Evolutionary conservation across 1,284 basidiomycete genomes (phyloP), one percentile per base, ranked within the genome.

Genomic region (Tetrapyrgos nigripes): DNA sequence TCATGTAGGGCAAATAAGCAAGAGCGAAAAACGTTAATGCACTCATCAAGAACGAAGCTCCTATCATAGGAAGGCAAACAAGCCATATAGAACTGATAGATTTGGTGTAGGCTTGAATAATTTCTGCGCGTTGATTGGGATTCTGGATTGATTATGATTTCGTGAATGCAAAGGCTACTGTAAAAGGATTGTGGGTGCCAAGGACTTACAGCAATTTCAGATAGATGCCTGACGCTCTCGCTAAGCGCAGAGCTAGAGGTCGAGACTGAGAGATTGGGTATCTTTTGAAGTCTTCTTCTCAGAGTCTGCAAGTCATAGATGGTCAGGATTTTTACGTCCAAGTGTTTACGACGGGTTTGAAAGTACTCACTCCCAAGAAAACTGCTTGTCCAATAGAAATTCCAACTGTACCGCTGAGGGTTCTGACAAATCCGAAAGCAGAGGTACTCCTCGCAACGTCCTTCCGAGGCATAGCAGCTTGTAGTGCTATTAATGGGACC

Each of bases 391-490:
- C 89, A 31, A 92, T 70, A 0, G 90, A 81, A 57, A 94, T 84
- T 5, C 91, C 91, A 35, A 93, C 78, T 0, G 92, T 90, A 4
- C 88, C 91, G 17, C 91, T 91, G 17, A 93, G 72, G 0, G 83
- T 85, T 54, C 88, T 87, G 58, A 92, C 73, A 66, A 94, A 87
- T n/a, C 85, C 83, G 67, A 88, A 90, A 0, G 86, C 85, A 2
- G 82, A 77, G 0, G 92, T 92, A 59, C 83, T 86, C 0, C 91
- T 92, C 1, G 91, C 88, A 89, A 93, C 91, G 64, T 93, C 90
- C 65, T 86, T 88, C 24, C 91, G 65, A 0, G 92, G 92, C 89
- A 94, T 93, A 0, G 91, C 88, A 1, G 91, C 89, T 74, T 93
- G 91, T 13, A 93, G 72, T 21, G 80, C 88, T 58, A 92, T 86